Evolutionary conservation across 2,329 filamentous ascomycete species (phyloP).

Genomic region (Calonectria pseudoreteaudii): DNA sequence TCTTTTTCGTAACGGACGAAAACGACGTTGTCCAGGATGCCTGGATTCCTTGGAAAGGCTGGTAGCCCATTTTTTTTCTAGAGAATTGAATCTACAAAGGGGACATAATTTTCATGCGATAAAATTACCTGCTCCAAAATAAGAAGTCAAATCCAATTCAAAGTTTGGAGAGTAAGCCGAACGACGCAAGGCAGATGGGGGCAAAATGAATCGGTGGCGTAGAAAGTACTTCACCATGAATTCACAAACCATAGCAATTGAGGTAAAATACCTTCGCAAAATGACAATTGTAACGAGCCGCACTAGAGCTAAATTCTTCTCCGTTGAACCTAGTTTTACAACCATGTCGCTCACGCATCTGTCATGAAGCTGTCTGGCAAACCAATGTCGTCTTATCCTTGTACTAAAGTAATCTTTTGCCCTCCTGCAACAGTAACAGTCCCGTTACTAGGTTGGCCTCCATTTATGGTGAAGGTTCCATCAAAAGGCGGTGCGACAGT

Average conservation of each 20-base stretch:
- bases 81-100: background rate
- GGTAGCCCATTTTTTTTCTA: conserved; percentile 20
- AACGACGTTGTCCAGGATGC: conserved; percentile 47
- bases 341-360: background rate
- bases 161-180: background rate
- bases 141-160: background rate
- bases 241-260: background rate
- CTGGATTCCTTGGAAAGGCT: conserved; percentile 54
- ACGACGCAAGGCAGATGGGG: background rate
- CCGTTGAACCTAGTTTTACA: background rate
- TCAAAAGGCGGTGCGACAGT: background rate
- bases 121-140: background rate
- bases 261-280: background rate
- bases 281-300: background rate
- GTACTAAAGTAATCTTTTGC: background rate
- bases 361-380: background rate
- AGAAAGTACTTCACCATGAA: background rate
- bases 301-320: background rate
- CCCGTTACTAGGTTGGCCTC: background rate
- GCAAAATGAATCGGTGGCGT: background rate
- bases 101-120: background rate
- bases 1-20: conserved; percentile 52
- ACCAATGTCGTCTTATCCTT: background rate
- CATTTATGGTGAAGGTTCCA: background rate
- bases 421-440: background rate